A percentile compares a stretch with the other conserved stretches of the same genome.
These are phyloP conservation scores for Xerocomellus amylosporus DNA, from an alignment of 768 basidiomycete species.

Conservation along the genomic window DNA sequence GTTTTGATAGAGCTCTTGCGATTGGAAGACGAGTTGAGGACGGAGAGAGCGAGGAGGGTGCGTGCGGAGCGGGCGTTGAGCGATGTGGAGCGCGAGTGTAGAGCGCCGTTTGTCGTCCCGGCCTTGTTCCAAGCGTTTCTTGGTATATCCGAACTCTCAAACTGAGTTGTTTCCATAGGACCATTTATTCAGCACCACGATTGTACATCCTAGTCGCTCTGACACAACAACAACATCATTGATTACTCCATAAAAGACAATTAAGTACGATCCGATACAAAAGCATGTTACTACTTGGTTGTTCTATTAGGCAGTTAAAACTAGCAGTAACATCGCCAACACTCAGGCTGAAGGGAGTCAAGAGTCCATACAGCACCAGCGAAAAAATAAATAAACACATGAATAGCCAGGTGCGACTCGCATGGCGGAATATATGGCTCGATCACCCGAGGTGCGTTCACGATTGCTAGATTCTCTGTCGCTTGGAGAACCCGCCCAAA, in stretches of 20 bases:
- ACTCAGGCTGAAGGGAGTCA: not conserved
- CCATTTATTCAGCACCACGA: too few relatives aligned
- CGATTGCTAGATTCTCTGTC: constrained; percentile 21
- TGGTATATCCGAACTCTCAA: constrained; percentile 45
- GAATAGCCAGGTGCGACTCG: not conserved
- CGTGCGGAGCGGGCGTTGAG: constrained; percentile 44
- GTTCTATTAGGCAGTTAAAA: not conserved
- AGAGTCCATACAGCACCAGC: not conserved
- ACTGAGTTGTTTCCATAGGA: not conserved
- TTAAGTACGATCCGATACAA: constrained; percentile 16
- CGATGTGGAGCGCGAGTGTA: constrained; percentile 50
- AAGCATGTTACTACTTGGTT: constrained; percentile 1
- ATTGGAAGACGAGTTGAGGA: constrained; percentile 36
- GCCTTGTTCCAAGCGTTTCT: constrained; percentile 54
- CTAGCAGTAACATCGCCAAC: constrained; percentile 4
- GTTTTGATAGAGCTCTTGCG: constrained; percentile 13
- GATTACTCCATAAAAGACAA: constrained; percentile 11
- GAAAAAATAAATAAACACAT: not conserved
- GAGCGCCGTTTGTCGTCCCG: constrained; percentile 55
- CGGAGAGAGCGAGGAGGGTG: constrained; percentile 37
- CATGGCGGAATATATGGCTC: not conserved
- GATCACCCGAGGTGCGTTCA: not conserved
- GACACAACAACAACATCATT: not conserved
- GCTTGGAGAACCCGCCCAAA: constrained; percentile 24
- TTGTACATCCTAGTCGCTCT: not conserved